These are phyloP conservation scores for Saksenaea vasiformis DNA, from an alignment of 371 early-diverging fungal genomes.

Conservation along the genomic window DNA sequence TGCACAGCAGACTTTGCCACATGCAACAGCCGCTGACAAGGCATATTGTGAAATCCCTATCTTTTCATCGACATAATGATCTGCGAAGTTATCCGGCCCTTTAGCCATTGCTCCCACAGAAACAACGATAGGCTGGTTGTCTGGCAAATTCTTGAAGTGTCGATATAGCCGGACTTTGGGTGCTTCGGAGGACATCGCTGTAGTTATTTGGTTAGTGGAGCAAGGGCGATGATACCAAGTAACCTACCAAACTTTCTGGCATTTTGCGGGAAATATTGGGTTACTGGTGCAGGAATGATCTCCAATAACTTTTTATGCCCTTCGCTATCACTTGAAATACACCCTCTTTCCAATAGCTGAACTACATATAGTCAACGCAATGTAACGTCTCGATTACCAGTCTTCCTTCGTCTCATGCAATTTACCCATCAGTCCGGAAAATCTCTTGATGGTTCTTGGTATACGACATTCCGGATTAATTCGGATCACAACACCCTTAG, in stretches of 20 bases:
- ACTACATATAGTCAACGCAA: conserved; percentile 57
- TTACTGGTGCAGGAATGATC: conserved; percentile 93
- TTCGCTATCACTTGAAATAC: conserved; percentile 68
- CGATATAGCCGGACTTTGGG: conserved; percentile 75
- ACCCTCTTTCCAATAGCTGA: conserved; percentile 95
- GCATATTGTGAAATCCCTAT: conserved; percentile 91
- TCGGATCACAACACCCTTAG: conserved; percentile 93
- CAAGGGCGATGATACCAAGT: not conserved
- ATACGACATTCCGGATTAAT: conserved; percentile 97
- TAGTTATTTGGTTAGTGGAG: conserved; percentile 3
- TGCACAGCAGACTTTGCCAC: conserved; percentile 86
- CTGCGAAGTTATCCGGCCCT: conserved; percentile 93
- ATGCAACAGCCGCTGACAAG: conserved; percentile 92
- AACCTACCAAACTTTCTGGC: conserved; percentile 76
- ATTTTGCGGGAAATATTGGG: conserved; percentile 86
- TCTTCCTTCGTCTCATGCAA: conserved; percentile 15
- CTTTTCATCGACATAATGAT: conserved; percentile 87
- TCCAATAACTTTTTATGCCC: conserved; percentile 89
- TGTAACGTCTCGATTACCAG: not conserved
- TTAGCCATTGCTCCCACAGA: conserved; percentile 97
- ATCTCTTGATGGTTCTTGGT: conserved; percentile 97
- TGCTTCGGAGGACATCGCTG: conserved; percentile 90
- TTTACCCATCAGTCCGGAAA: conserved; percentile 92
- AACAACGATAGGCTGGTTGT: conserved; percentile 78
- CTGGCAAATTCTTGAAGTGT: conserved; percentile 73